Evolutionary conservation across 2,329 filamentous ascomycete genomes (phyloP), one percentile per base, ranked within the genome.

Genomic region (Xylariales sp.): DNA sequence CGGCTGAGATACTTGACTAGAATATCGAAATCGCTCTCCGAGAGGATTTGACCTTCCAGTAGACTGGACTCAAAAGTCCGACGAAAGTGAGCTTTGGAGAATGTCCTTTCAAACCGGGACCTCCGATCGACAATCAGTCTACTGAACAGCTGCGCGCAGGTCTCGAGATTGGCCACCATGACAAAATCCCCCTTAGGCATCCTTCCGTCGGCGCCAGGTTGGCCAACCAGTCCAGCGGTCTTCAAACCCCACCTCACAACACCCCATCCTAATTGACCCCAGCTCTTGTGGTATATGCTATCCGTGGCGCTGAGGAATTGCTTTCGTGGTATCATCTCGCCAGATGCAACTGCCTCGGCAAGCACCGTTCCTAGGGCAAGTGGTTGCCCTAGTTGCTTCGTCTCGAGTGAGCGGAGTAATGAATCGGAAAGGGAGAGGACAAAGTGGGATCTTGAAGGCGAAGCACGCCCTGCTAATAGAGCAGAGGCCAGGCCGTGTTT

Each of bases 281-380:
- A 88, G 35, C 76, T 77, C 37, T 72, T 74, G 45, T 72, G 68
- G 54, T 90, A 90, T 45, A 95, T 79, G 62, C 81, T 91, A 40
- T 83, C 77, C 37, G 72, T 74, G 2, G 74, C 69, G 4, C 54
- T 57, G 38, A 85, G 60, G 51, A 95, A 98, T 8, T 84, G 74
- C 12, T 76, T 65, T 10, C 91, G 53, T 0, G 84, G 78, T 11
- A 95, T 68, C 59, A 95, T 76, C 30, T 84, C 80, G 32, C 74
- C 79, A 29, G 72, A 77, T 36, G 74, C 68, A 1, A 93, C 65
- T 0, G 86, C 85, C 51, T 97, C 91, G 20, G 66, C 64, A 33
- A 97, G 69, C 5, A 90, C 93, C 4, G 82, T 78, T 1, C 85
- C 85, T 1, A 98, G 67, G 4, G 86, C 88, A 8, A 91, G 72